Percentiles rank a stretch among this genome's conserved stretches.
These are phyloP conservation scores for Paxillus involutus DNA, from an alignment of 768 basidiomycete species.

Conservation along the genomic window DNA sequence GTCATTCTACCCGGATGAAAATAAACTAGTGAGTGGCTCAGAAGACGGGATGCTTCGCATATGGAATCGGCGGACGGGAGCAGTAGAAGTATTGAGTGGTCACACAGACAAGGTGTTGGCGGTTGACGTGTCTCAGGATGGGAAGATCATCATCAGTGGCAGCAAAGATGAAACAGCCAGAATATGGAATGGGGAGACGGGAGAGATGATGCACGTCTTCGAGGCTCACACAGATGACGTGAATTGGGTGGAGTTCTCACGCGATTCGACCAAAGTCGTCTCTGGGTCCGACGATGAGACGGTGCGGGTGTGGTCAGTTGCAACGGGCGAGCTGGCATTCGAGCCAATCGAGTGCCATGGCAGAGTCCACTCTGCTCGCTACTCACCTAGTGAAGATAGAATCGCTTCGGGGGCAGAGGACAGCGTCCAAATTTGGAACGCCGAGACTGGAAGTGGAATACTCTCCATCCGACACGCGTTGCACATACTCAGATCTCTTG, in stretches of 20 bases:
- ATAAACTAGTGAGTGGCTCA: not conserved
- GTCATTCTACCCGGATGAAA: not conserved
- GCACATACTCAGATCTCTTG: too few species aligned
- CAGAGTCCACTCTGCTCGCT: not conserved
- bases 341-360: not conserved
- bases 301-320: too few species aligned
- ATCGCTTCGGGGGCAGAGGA: not conserved
- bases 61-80: not conserved
- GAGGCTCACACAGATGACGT: constrained; percentile 3
- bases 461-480: not conserved
- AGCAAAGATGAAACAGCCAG: not conserved
- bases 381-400: not conserved
- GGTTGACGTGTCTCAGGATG: not conserved
- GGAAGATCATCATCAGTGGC: not conserved
- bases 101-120: not conserved
- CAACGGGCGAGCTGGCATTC: not conserved
- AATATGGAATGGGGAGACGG: constrained; percentile 3
- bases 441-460: not conserved
- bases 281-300: constrained; percentile 36
- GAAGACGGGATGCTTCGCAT: too few species aligned
- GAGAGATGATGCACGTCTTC: not conserved
- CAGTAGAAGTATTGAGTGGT: not conserved
- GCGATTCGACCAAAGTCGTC: constrained; percentile 40
- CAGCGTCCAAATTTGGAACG: not conserved
- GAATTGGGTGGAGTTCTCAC: constrained; percentile 36